Base-by-base conservation (phyloP, 75 land plant genomes). In the Azolla pinnata region DNA sequence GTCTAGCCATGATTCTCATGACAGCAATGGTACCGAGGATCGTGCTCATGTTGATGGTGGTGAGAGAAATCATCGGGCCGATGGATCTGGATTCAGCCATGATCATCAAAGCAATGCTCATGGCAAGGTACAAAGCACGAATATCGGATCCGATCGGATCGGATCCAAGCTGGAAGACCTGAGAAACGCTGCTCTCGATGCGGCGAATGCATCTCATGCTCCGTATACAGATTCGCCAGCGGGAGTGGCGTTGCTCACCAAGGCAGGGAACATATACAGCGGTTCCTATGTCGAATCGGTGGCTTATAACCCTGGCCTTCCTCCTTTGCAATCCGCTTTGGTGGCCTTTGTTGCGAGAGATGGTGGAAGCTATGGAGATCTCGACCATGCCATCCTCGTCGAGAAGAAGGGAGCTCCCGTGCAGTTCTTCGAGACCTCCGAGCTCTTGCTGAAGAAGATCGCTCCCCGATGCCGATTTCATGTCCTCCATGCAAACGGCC, bases 271-370 rank as follows among this genome's bases (percentile, higher is more conserved):
- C 47, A 71, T 86, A 7, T 85, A 59, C 38, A 79, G 59, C 4
- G 99, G 99, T 9, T 69, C 69, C 0, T 95, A 95, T 63, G 59
- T 59, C 53, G 99, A 95, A 59, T 95, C 99, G 10, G 99, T 97
- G 14, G 99, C 99, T 14, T 83, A 77, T 67, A 95, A 95, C 48
- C 99, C 99, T 26, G 78, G 96, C 27, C 46, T 95, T 38, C 75
- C 82, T 16, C 91, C 99, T 38, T 72, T 83, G n/a, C 96, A 89
- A 77, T 96, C 96, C 46, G 90, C 96, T 4, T 31, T 95, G 26
- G 78, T 95, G 33, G 87, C 96, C 33, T 87, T 75, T 56, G 40
- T 86, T 4, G 79, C 71, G 7, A 74, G 62, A 19, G 87, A 79
- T 23, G 87, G 83, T 17, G 88, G 73, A 24, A 76, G 62, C 42